Base-by-base conservation (phyloP, 1,284 basidiomycete genomes). In the Mycena citricolor region DNA sequence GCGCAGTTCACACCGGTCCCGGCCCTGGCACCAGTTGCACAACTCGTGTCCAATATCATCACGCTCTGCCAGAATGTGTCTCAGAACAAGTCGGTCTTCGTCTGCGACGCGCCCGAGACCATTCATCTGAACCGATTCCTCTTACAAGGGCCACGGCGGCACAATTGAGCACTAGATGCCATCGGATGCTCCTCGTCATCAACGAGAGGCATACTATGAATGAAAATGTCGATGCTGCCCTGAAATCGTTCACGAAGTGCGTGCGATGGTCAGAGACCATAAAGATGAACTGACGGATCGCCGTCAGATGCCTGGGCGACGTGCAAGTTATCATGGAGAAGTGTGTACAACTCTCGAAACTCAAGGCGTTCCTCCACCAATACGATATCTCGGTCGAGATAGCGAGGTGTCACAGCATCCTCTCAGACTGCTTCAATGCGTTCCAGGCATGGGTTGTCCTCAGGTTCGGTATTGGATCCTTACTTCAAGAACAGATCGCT, bases 1-100 rank as follows among this genome's bases (percentile, higher is more conserved):
- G 69, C 76, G 10, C 57, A 72, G 41, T 69, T 77, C 29, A 60
- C 67, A 14, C 75, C 76, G 7, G 57, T 78, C 4, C 78, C 78
- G 25, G 75, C 65, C 38, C 58, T 79, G 13, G 61, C 56, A 11
- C 67, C 70, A 8, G 65, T 67, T 10, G 65, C 71, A 21, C 70
- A 68, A 10, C 40, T 68, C 2, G 52, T 76, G 6, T 65, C 65
- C 30, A 61, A 52, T 19, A 71, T 77, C 26, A 58, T 77, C 17
- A 47, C 68, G 39, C 63, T 74, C 32, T 71, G 75, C 53, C 65
- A 69, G 35, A 69, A 73, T 49, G 72, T 77, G n/a, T 47, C 61
- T 2, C 59, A 63, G 1, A 79, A 79, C 56, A 69, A 65, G 76
- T 70, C 50, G 14, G 58, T 39, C 23, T 14, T 23, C 20, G 37